These are phyloP conservation scores for Ogataea polymorpha DNA, from an alignment of 805 yeast genomes.

Conservation along the genomic window DNA sequence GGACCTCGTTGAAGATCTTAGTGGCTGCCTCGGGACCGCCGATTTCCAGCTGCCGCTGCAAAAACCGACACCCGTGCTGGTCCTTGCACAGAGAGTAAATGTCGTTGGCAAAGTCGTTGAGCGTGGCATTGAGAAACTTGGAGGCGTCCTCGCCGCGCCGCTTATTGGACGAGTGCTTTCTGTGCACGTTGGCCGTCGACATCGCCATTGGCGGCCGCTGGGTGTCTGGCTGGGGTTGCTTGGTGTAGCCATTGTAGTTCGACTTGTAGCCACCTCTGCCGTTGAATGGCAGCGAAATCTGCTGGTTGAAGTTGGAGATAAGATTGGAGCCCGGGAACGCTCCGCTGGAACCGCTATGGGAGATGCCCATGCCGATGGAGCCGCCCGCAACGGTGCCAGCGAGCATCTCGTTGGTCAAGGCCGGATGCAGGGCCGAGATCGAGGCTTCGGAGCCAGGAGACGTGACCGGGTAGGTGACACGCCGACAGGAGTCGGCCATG, in stretches of 20 bases:
- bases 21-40: slow-evolving; percentile 62
- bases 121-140: slow-evolving; percentile 61
- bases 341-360: slow-evolving; percentile 1
- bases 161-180: slow-evolving; percentile 33
- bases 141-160: slow-evolving; percentile 64
- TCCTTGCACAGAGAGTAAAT: slow-evolving; percentile 85
- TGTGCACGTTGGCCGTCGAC: slow-evolving; percentile 33
- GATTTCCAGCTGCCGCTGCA: slow-evolving; percentile 80
- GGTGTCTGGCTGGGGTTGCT: slow-evolving; percentile 8
- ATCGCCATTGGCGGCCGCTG: slow-evolving; percentile 19
- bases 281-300: slow-evolving; percentile 1
- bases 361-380: slow-evolving; percentile 30
- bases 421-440: slow-evolving; percentile 26
- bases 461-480: slow-evolving; percentile 31
- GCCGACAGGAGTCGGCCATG: slow-evolving; percentile 39
- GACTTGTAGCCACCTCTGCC: slow-evolving; percentile 8
- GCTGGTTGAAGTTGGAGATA: slow-evolving; percentile 1
- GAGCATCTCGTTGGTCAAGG: slow-evolving; percentile 25
- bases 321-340: neutral
- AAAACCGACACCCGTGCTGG: slow-evolving; percentile 93
- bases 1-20: slow-evolving; percentile 77
- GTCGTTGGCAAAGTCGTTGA: slow-evolving; percentile 67
- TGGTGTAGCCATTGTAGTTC: slow-evolving; percentile 10
- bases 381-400: slow-evolving; percentile 28
- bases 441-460: slow-evolving; percentile 20